Percentiles rank a stretch among this genome's conserved stretches.
Evolutionary conservation across 495 filamentous ascomycete genomes (phyloP).

Genomic region (Glarea lozoyensis): DNA sequence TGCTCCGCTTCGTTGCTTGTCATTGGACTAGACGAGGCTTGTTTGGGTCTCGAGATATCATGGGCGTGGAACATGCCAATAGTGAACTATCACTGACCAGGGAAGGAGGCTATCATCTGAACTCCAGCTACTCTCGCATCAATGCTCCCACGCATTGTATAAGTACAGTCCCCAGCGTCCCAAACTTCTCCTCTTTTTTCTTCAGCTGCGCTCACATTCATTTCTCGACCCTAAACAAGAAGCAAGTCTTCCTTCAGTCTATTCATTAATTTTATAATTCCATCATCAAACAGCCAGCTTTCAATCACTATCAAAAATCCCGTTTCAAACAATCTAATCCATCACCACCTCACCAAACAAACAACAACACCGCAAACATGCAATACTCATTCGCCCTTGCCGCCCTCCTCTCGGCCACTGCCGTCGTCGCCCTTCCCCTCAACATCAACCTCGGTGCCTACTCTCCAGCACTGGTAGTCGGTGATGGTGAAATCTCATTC

Average conservation of each 20-base stretch:
- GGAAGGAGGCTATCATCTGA: too few relatives aligned
- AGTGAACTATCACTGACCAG: too few relatives aligned
- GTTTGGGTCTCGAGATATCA: background rate
- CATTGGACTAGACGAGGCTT: too few relatives aligned
- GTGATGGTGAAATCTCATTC: constrained; percentile 49
- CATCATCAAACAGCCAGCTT: background rate
- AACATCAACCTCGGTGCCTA: constrained; percentile 55
- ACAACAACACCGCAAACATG: constrained; percentile 6
- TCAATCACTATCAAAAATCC: background rate
- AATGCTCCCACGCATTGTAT: constrained; percentile 1
- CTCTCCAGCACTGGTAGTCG: constrained; percentile 48
- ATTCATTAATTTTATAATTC: constrained; percentile 1
- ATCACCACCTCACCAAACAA: background rate
- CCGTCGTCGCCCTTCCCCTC: constrained; percentile 30
- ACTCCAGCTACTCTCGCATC: background rate
- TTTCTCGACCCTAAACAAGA: constrained; percentile 8
- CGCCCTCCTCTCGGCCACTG: constrained; percentile 14
- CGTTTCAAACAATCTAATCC: background rate
- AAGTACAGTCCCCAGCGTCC: constrained; percentile 3
- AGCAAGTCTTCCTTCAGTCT: constrained; percentile 6
- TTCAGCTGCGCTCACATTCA: constrained; percentile 17
- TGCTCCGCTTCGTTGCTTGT: too few relatives aligned
- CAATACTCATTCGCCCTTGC: constrained; percentile 13
- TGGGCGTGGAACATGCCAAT: background rate
- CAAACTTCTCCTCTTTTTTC: constrained; percentile 12